Conservation (phyloP, 176 grass and related monocot species). For the Avena insularis region DNA sequence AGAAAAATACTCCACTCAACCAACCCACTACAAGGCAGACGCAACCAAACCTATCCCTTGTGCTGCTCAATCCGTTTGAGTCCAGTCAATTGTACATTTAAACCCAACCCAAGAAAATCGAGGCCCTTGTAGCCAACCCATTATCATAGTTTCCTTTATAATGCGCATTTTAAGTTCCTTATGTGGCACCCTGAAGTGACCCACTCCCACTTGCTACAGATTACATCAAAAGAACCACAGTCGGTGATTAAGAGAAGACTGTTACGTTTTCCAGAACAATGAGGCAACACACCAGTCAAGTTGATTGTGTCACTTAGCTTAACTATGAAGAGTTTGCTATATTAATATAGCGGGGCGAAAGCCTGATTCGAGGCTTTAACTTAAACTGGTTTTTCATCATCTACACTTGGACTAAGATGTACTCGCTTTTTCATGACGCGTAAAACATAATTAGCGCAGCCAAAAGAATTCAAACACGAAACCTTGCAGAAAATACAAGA, state of each 20-base stretch:
- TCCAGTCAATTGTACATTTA: not conserved
- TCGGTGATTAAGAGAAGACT: not conserved
- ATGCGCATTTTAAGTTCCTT: not conserved
- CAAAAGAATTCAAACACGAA: not conserved
- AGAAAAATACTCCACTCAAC: not conserved
- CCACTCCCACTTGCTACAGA: not conserved
- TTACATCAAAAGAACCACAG: not conserved
- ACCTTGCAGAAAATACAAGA: not conserved
- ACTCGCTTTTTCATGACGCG: not conserved
- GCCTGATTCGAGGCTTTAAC: not conserved
- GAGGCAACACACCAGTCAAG: not conserved
- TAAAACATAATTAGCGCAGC: not conserved
- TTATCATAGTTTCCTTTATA: not conserved
- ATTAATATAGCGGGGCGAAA: no score
- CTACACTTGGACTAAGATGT: not conserved
- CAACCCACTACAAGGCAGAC: not conserved
- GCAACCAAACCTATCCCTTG: not conserved
- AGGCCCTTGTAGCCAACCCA: not conserved
- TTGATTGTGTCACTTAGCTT: not conserved
- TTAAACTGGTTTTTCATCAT: not conserved
- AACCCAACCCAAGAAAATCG: not conserved
- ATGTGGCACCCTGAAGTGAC: not conserved
- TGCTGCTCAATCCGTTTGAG: not conserved
- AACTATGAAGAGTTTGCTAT: not conserved
- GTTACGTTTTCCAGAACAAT: not conserved